Evolutionary conservation across 352 stramenopile genomes (phyloP).

Genomic region (Phytophthora pinifolia): DNA sequence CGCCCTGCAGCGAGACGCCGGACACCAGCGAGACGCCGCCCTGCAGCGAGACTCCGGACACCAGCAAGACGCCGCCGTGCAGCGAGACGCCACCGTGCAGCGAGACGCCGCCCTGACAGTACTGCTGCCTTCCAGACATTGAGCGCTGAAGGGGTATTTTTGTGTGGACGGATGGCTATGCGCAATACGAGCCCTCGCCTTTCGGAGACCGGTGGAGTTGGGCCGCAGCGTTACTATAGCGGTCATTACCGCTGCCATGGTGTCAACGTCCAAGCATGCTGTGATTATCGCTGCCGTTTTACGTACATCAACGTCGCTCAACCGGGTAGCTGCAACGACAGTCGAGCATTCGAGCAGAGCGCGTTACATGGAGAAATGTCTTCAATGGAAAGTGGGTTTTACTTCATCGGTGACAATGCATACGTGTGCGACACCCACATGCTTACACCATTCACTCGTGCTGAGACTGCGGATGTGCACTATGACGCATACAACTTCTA

Average conservation of each 20-base stretch:
- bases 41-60: too few relatives aligned
- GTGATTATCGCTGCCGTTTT: slow-evolving; percentile 1
- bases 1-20: too few relatives aligned
- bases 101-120: too few relatives aligned
- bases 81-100: too few relatives aligned
- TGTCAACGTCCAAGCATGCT: slow-evolving; percentile 3
- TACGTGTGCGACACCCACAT: background rate
- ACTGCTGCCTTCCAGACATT: slow-evolving; percentile 2
- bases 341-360: slow-evolving; percentile 2
- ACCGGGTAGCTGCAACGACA: slow-evolving; percentile 9
- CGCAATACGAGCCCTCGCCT: background rate
- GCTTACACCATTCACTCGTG: background rate
- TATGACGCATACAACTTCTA: slow-evolving; percentile 3
- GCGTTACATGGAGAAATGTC: background rate
- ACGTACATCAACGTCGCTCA: slow-evolving; percentile 5
- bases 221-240: background rate
- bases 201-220: background rate
- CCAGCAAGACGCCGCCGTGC: too few relatives aligned
- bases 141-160: slow-evolving; percentile 1
- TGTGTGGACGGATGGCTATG: slow-evolving; percentile 5
- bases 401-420: background rate
- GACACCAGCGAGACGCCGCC: too few relatives aligned
- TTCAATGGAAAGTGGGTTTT: background rate
- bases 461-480: background rate
- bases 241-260: slow-evolving; percentile 2